These are phyloP conservation scores for Globisporangium cederbergense DNA, from an alignment of 352 stramenopile species.

Conservation along the genomic window DNA sequence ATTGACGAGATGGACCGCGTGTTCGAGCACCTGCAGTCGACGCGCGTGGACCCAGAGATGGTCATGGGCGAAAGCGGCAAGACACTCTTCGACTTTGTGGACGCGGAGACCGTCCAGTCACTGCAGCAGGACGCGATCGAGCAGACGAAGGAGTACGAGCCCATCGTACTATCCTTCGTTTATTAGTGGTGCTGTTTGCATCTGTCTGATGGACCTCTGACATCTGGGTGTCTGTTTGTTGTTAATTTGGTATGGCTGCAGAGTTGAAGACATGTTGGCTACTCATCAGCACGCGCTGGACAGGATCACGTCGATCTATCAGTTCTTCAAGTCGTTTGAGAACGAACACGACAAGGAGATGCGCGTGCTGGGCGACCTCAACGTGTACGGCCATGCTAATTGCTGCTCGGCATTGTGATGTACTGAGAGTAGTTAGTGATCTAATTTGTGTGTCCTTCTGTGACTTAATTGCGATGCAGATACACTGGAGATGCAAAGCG, in stretches of 20 bases:
- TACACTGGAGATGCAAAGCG: slow-evolving; percentile 8
- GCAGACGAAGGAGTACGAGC: slow-evolving; percentile 60
- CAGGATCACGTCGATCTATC: slow-evolving; percentile 57
- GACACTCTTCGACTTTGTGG: slow-evolving; percentile 84
- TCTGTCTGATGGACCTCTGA: not conserved
- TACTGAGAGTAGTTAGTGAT: not conserved
- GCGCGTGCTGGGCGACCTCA: slow-evolving; percentile 16
- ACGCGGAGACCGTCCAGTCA: slow-evolving; percentile 75
- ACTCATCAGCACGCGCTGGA: slow-evolving; percentile 59
- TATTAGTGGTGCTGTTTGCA: not conserved
- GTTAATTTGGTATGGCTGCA: slow-evolving; percentile 14
- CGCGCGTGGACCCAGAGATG: slow-evolving; percentile 49
- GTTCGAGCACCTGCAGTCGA: slow-evolving; percentile 59
- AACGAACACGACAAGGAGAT: slow-evolving; percentile 33
- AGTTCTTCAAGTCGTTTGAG: slow-evolving; percentile 65
- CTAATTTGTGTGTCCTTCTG: not conserved
- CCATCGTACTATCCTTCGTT: not conserved
- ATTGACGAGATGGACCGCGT: slow-evolving; percentile 71
- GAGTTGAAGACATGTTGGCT: slow-evolving; percentile 63
- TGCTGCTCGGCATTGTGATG: not conserved
- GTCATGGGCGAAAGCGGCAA: slow-evolving; percentile 51
- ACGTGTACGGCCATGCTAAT: not conserved
- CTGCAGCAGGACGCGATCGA: slow-evolving; percentile 74
- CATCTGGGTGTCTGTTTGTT: not conserved
- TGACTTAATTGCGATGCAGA: not conserved